These are phyloP conservation scores for Rhododendron ferrugineum DNA, from an alignment of 148 eudicot genomes.

Conservation along the genomic window DNA sequence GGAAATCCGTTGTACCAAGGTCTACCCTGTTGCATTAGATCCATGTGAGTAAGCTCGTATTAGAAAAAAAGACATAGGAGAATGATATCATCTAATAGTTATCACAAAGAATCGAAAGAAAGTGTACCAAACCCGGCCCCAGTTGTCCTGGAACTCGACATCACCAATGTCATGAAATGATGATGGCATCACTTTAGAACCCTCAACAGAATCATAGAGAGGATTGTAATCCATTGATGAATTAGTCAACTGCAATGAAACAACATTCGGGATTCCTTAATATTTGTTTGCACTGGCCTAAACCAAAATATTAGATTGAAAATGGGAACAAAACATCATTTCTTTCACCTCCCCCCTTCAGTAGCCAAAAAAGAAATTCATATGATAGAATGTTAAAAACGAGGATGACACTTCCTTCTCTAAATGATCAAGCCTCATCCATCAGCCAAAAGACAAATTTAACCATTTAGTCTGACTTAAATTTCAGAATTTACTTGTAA, in stretches of 20 bases:
- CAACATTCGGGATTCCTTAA: neutral
- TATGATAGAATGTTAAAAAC: neutral
- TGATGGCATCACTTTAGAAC: slow-evolving; percentile 71
- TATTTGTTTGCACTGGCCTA: neutral
- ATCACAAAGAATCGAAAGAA: slow-evolving; percentile 9
- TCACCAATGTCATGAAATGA: slow-evolving; percentile 91
- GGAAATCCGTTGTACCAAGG: slow-evolving; percentile 85
- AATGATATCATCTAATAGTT: neutral
- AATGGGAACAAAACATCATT: neutral
- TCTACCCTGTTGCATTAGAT: slow-evolving; percentile 66
- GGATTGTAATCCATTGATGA: slow-evolving; percentile 72
- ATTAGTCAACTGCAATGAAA: slow-evolving; percentile 56
- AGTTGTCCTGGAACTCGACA: slow-evolving; percentile 88
- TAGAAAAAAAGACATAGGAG: neutral
- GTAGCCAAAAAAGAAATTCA: neutral
- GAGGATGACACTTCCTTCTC: neutral
- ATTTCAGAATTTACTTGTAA: neutral
- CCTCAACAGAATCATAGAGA: slow-evolving; percentile 76
- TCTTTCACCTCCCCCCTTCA: neutral
- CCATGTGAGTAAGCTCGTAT: slow-evolving; percentile 4
- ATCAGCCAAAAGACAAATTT: neutral
- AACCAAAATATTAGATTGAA: neutral
- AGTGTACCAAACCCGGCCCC: slow-evolving; percentile 90
- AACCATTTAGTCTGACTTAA: neutral
- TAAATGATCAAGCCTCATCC: neutral